Base-by-base conservation (phyloP, 1,139 yeast species). In the Blastobotrys serpentis region DNA sequence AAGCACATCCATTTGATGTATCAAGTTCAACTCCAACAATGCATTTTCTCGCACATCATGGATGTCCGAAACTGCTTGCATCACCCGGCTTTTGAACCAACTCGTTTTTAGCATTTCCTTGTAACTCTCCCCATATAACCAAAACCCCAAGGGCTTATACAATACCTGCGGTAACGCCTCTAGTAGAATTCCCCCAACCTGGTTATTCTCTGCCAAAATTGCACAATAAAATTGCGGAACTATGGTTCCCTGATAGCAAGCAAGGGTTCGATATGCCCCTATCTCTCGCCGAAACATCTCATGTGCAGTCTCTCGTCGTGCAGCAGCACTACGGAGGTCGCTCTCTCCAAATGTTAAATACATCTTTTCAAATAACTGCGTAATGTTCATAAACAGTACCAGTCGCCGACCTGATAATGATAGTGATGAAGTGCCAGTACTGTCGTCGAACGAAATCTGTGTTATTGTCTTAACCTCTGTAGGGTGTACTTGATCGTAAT, bases 171-270 rank as follows among this genome's bases (percentile, higher is more conserved):
- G 19, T 19, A 36, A 11, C 14, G 19, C 16, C n/a, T 36, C 40
- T 7, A 36, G 25, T 7, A 36, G 10, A 8, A 36, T 18, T 6
- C 40, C 40, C 3, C 40, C 40, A 19, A 19, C 13, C 4, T 25
- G 23, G n/a, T 18, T n/a, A 17, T 18, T 18, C n/a, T 36, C 22
- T 13, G 40, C 16, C 40, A 36, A 19, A 7, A 36, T 10, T 7
- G 40, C 40, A 19, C 40, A 36, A 19, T 36, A 36, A 19, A 36
- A 36, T 13, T 36, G 40, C 4, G 40, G 40, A 7, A 36, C 10
- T 11, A 36, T 4, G 6, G 40, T 36, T 4, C 40, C 40, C 19
- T 36, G 40, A 18, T 19, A 17, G 5, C 3, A 7, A 8, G 16
- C 22, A 4, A 36, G 40, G 11, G n/a, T 10, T n/a, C 14, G 40